Evolutionary conservation across 2,329 filamentous ascomycete genomes (phyloP), one percentile per base, ranked within the genome.

Genomic region (Aspergillus latus): DNA sequence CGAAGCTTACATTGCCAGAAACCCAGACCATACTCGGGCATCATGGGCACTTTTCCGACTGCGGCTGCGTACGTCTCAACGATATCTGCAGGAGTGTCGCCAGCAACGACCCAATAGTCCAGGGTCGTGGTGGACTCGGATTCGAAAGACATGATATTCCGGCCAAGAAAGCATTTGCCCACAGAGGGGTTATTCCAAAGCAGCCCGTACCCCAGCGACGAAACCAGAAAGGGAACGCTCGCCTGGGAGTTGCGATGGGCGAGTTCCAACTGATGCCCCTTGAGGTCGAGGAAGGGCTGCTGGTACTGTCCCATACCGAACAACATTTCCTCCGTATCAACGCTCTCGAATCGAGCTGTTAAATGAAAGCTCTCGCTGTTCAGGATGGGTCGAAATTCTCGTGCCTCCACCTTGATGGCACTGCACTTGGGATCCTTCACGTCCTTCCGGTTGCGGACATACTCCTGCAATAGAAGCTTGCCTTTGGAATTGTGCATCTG

Each of bases 231-330:
- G 0, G 85, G 85, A 0, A 88, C 80, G 49, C 80, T 85, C 3
- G 85, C 85, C 67, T 88, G 85, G 0, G 84, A 87, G 65, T 88
- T 88, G 1, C 85, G 79, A 37, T 88, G 85, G 0, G 85, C 84
- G 2, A 88, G 77, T 64, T 88, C 85, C 1, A 88, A 68, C 55
- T 88, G 84, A 0, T 75, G 66, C 0, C 85, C 85, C 62, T 87
- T 88, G 49, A 88, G 74, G 64, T 88, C 78, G n/a, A 88, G 73
- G 50, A 76, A 78, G 0, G 83, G 81, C 61, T 88, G 84, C 63
- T 88, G 85, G 58, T 88, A 88, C 68, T 88, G 85, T 0, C 85
- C 85, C 84, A 88, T 88, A 15, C 85, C 85, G 63, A 79, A 88
- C 13, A 88, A 81, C 64, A 80, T 83, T 66, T 88, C 85, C 15